phyloP scores from a whole-genome alignment of 768 basidiomycete genomes.

The Vararia minispora region DNA sequence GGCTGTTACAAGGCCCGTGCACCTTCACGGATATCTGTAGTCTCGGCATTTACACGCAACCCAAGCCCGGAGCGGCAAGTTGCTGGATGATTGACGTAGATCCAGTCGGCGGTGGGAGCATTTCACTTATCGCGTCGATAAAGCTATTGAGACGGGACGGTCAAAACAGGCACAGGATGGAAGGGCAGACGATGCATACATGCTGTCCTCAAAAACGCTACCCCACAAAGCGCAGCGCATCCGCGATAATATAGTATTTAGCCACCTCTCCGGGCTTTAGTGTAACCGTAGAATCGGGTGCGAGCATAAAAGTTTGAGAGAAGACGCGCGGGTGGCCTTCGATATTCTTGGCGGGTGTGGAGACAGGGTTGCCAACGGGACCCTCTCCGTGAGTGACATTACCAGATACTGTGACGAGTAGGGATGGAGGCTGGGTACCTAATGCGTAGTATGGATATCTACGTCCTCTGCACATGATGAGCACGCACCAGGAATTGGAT shows the following conservation, averaged over 20 bases:
- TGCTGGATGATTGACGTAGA: too few species aligned
- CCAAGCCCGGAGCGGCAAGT: too few species aligned
- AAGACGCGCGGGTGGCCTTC: slow-evolving; percentile 81
- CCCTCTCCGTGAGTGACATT: slow-evolving; percentile 62
- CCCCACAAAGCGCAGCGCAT: slow-evolving; percentile 76
- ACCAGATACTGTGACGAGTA: slow-evolving; percentile 73
- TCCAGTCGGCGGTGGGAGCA: too few species aligned
- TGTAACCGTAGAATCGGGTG: slow-evolving; percentile 59
- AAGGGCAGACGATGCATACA: neutral
- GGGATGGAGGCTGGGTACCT: slow-evolving; percentile 72
- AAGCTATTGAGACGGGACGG: neutral
- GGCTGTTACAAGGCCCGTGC: too few species aligned
- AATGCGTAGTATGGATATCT: neutral
- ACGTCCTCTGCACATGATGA: neutral
- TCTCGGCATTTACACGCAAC: too few species aligned
- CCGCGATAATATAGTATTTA: slow-evolving; percentile 73
- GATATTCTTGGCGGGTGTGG: slow-evolving; percentile 30
- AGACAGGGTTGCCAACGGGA: slow-evolving; percentile 44
- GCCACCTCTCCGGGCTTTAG: slow-evolving; percentile 63
- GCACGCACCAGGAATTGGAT: slow-evolving; percentile 68
- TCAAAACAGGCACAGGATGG: neutral
- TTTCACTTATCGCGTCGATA: neutral
- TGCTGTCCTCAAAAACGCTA: slow-evolving; percentile 18
- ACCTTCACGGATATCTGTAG: too few species aligned
- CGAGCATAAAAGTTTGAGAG: slow-evolving; percentile 79